Evolutionary conservation across 169 alveolate genomes (phyloP), one percentile per base, ranked within the genome.

Genomic region (Theileria parva): DNA sequence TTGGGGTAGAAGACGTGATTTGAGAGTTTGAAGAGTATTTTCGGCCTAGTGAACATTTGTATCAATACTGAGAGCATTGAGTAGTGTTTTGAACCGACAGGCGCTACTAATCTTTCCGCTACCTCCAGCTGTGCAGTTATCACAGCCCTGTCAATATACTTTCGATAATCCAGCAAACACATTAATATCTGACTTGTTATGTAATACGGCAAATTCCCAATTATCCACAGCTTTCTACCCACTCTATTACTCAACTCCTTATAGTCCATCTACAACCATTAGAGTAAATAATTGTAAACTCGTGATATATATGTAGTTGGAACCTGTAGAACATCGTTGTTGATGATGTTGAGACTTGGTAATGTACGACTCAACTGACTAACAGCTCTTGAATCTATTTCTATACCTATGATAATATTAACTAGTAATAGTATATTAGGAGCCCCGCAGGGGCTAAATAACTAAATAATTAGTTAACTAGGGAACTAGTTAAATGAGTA

Each of bases 181-280:
- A 91, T 88, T 57, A 93, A 84, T 48, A 93, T 92, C 79, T 93
- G 96, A 28, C 94, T 87, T 23, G 96, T 93, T 69, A 93, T 88
- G 79, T 93, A 93, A 69, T 87, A 93, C 34, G 96, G 96, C 23
- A 93, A 81, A 63, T 93, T 93, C 0, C 96, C 96, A 15, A 91
- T 87, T 27, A 93, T 80, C 57, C 94, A 88, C 60, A 93, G 79
- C 19, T 87, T 86, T 27, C 80, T 63, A 1, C 68, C 89, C 53
- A 85, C 87, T 71, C 63, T 86, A 39, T 73, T 60, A 37, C 92
- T 87, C 39, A 93, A 64, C 0, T 77, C 88, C 15, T 80, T 88
- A 86, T 91, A 93, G 73, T 91, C 86, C n/a, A 92, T 90, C 75
- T 67, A 37, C 7, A n/a, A 15, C 25, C n/a, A n/a, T n/a, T n/a